A percentile compares a stretch with the other conserved stretches of the same genome.
These are phyloP conservation scores for Clarireedia monteithiana DNA, from an alignment of 2,329 filamentous ascomycete genomes.

Conservation along the genomic window DNA sequence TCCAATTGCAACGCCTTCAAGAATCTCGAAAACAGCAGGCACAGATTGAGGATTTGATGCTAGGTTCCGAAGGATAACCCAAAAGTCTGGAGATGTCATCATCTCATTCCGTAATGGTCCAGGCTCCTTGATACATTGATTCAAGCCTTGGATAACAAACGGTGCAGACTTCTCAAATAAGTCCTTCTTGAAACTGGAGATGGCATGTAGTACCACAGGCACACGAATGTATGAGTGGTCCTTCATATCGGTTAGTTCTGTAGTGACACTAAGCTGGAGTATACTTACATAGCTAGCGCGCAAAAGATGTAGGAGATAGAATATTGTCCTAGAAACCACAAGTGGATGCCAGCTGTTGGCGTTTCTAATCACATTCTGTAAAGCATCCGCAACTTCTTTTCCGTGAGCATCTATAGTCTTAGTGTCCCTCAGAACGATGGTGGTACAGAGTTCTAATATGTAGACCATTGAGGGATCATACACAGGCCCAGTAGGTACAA, in stretches of 20 bases:
- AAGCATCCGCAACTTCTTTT: slow-evolving; percentile 67
- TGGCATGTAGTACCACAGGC: slow-evolving; percentile 82
- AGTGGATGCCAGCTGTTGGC: slow-evolving; percentile 71
- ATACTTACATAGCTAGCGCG: slow-evolving; percentile 73
- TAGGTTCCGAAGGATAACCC: slow-evolving; percentile 77
- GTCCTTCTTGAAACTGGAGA: slow-evolving; percentile 78
- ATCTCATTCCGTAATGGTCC: slow-evolving; percentile 81
- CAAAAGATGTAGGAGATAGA: slow-evolving; percentile 77
- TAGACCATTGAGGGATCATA: slow-evolving; percentile 88
- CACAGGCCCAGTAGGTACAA: slow-evolving; percentile 45
- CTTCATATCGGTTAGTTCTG: slow-evolving; percentile 35
- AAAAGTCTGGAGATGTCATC: slow-evolving; percentile 95
- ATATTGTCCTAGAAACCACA: slow-evolving; percentile 75
- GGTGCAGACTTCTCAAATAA: slow-evolving; percentile 67
- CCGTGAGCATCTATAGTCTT: slow-evolving; percentile 66
- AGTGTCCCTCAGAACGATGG: slow-evolving; percentile 68
- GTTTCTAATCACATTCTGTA: slow-evolving; percentile 79
- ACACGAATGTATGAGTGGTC: slow-evolving; percentile 87
- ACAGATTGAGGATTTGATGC: slow-evolving; percentile 63
- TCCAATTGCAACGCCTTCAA: slow-evolving; percentile 67
- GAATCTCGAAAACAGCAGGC: slow-evolving; percentile 75
- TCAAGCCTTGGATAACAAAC: slow-evolving; percentile 70
- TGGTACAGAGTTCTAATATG: slow-evolving; percentile 82
- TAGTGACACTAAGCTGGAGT: slow-evolving; percentile 8
- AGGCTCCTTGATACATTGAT: slow-evolving; percentile 70